Base-by-base conservation (phyloP, 768 basidiomycete genomes). In the Serpula lacrymans region DNA sequence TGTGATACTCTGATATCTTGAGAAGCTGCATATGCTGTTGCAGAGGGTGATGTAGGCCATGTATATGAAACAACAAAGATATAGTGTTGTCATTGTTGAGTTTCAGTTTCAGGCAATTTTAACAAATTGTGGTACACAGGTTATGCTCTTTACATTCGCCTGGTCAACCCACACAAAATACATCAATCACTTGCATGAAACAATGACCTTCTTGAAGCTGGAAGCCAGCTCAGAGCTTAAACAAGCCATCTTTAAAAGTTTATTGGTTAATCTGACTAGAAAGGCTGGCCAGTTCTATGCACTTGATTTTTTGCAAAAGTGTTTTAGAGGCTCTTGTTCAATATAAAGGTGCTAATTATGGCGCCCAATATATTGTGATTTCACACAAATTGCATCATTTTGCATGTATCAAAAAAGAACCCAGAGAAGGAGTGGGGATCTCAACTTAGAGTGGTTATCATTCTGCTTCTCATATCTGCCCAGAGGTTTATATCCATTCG, bases 161-260 rank as follows among this genome's bases (percentile, higher is more conserved):
- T 63, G 65, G 1, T 65, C 63, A 0, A 43, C 33, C 4, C 63
- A 67, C 37, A 22, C 48, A 17, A 61, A 62, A 35, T 69, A 69
- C 39, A 47, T 46, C 2, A 37, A 34, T 6, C 67, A 67, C 42
- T 44, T 62, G 0, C 59, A 67, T 16, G 64, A 67, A 41, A 53
- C 53, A 30, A 52, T 64, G 18, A 35, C 35, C 7, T 40, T 41
- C 23, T 45, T 69, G 3, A 63, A 69, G 38, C 43, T 62, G 2
- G 64, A 67, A 36, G 60, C 55, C 0, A 58, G 39, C 10, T 20
- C 27, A 5, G 50, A 39, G 9, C 45, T 62, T 2, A 39, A 47
- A 1, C 37, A 51, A 2, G 48, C 51, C 0, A 49, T 54, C 8
- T 40, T 57, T 3, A 43, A 53, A 12, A 56, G 54, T 37, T 49